These are phyloP conservation scores for Leccinum pallidistipes DNA, from an alignment of 1,284 basidiomycete species.

Conservation along the genomic window DNA sequence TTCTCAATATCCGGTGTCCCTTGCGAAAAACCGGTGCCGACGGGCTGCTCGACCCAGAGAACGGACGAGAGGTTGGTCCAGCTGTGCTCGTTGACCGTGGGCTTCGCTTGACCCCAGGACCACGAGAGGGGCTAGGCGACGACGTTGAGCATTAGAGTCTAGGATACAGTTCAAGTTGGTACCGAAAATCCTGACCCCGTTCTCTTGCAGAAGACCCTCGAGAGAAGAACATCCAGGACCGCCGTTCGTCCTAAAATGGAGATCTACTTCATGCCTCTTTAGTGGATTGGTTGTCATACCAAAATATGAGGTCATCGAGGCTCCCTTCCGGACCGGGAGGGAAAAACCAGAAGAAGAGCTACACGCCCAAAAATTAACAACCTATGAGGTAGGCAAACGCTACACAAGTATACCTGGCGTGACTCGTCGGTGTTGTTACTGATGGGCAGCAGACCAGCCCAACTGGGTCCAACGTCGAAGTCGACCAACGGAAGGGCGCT, in stretches of 20 bases:
- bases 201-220: slow-evolving; percentile 28
- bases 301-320: slow-evolving; percentile 71
- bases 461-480: slow-evolving; percentile 63
- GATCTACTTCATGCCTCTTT: not conserved
- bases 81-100: slow-evolving; percentile 68
- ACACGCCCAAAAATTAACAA: slow-evolving; percentile 40
- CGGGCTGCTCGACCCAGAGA: slow-evolving; percentile 84
- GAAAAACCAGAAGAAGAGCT: slow-evolving; percentile 90
- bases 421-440: slow-evolving; percentile 60
- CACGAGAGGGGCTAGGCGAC: slow-evolving; percentile 59
- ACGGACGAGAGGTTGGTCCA: slow-evolving; percentile 83
- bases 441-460: slow-evolving; percentile 70
- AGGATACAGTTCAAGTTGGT: too few relatives aligned
- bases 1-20: slow-evolving; percentile 71
- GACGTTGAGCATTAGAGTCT: not conserved
- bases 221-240: too few relatives aligned
- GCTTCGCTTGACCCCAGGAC: slow-evolving; percentile 62
- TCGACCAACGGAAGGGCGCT: slow-evolving; percentile 63
- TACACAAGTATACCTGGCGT: slow-evolving; percentile 48
- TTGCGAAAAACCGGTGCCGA: slow-evolving; percentile 79
- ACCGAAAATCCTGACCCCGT: slow-evolving; percentile 57
- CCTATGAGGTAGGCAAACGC: slow-evolving; percentile 61
- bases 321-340: slow-evolving; percentile 73
- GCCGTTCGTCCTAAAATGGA: too few relatives aligned
- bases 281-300: slow-evolving; percentile 39